Evolutionary conservation across 805 yeast species (phyloP).

Genomic region (Candida dajiaensis): DNA sequence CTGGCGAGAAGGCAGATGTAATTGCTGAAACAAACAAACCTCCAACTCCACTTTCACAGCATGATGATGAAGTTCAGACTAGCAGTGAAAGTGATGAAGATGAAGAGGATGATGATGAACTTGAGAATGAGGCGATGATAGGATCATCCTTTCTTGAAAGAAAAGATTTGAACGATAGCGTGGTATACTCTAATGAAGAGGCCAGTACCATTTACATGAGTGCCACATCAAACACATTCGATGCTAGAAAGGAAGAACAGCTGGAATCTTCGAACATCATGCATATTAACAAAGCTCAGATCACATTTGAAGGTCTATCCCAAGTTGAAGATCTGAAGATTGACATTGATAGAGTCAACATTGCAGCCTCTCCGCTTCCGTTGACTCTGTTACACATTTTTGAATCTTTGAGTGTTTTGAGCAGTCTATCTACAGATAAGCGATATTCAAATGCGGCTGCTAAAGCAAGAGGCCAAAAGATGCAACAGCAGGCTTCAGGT

Average conservation of each 20-base stretch:
- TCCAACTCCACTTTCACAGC: conserved; percentile 3
- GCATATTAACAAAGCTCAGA: conserved; percentile 27
- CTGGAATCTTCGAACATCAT: conserved; percentile 15
- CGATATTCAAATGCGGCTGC: conserved; percentile 10
- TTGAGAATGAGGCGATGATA: conserved; percentile 26
- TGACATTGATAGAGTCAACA: conserved; percentile 31
- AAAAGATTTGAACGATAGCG: conserved; percentile 42
- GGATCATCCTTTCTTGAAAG: conserved; percentile 22
- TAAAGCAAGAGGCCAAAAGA: conserved; percentile 3
- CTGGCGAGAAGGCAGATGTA: conserved; percentile 12
- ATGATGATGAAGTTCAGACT: conserved; percentile 24
- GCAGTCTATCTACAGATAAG: conserved; percentile 3
- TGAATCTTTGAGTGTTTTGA: conserved; percentile 20
- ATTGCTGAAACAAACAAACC: conserved; percentile 15
- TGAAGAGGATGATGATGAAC: conserved; percentile 17
- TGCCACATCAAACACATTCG: conserved; percentile 54
- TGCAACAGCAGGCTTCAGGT: not conserved
- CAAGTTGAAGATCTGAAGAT: conserved; percentile 26
- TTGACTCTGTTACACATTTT: conserved; percentile 18
- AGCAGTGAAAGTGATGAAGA: conserved; percentile 26
- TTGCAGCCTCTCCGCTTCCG: conserved; percentile 36
- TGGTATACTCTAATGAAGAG: conserved; percentile 61
- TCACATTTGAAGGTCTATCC: conserved; percentile 44
- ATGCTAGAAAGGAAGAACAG: conserved; percentile 12
- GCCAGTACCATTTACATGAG: conserved; percentile 77